These are phyloP conservation scores for Alternaria brassicae DNA, from an alignment of 2,329 filamentous ascomycete species.

Conservation along the genomic window DNA sequence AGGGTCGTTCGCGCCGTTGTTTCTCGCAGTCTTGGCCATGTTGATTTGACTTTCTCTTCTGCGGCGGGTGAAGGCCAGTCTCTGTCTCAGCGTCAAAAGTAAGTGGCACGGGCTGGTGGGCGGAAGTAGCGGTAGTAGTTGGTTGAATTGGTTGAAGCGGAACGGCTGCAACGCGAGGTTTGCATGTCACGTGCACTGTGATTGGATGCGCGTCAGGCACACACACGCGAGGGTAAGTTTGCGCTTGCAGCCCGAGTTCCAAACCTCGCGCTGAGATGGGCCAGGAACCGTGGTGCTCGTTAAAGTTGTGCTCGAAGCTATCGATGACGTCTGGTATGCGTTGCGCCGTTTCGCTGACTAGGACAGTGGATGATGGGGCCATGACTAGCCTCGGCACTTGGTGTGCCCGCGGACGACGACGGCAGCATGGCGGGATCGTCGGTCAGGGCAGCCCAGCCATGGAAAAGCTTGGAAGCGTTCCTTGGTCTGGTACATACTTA, in stretches of 20 bases:
- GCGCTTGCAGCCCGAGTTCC: slow-evolving; percentile 17
- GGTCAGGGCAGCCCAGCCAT: slow-evolving; percentile 6
- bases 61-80: slow-evolving; percentile 12
- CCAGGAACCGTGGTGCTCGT: slow-evolving; percentile 25
- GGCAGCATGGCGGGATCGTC: slow-evolving; percentile 7
- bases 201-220: slow-evolving; percentile 21
- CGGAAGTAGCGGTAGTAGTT: background rate
- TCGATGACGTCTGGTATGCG: slow-evolving; percentile 36
- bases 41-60: background rate
- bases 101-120: slow-evolving; percentile 19
- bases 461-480: slow-evolving; percentile 8
- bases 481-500: slow-evolving; percentile 17
- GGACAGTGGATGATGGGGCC: slow-evolving; percentile 20
- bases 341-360: slow-evolving; percentile 28
- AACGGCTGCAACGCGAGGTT: slow-evolving; percentile 6
- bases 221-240: slow-evolving; percentile 8
- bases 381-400: slow-evolving; percentile 11
- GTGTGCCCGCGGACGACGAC: background rate
- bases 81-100: slow-evolving; percentile 24
- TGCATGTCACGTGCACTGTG: slow-evolving; percentile 20
- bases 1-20: slow-evolving; percentile 20
- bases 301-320: slow-evolving; percentile 35
- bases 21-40: slow-evolving; percentile 9
- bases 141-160: background rate
- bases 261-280: slow-evolving; percentile 23